Conservation (phyloP, 1,284 basidiomycete genomes). For the Moesziomyces sp. region DNA sequence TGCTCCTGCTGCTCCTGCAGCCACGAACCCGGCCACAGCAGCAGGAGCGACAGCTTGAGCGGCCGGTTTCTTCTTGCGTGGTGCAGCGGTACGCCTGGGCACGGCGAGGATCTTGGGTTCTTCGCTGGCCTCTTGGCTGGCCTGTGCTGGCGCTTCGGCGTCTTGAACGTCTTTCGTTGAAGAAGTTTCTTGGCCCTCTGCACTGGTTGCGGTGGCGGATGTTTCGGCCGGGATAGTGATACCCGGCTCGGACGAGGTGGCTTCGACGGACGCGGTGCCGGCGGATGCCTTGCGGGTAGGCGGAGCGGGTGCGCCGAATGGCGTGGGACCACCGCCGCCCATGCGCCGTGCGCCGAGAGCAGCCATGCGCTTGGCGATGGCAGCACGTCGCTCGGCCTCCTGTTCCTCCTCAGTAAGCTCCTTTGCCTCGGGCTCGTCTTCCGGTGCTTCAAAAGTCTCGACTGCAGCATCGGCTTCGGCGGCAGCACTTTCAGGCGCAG, state of each 20-base stretch:
- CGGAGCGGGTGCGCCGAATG: conserved; percentile 39
- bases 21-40: conserved; percentile 7
- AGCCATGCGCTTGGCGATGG: conserved; percentile 64
- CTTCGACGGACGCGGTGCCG: conserved; percentile 25
- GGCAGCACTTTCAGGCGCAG: background rate
- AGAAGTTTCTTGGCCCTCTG: conserved; percentile 5
- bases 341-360: conserved; percentile 61
- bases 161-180: conserved; percentile 2
- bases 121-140: conserved; percentile 11
- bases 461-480: conserved; percentile 1
- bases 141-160: conserved; percentile 5
- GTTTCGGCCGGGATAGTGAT: conserved; percentile 24
- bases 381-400: conserved; percentile 55
- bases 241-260: conserved; percentile 41
- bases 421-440: conserved; percentile 23
- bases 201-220: background rate
- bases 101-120: conserved; percentile 55
- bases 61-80: conserved; percentile 46
- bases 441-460: conserved; percentile 13
- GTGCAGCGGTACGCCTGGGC: conserved; percentile 55
- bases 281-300: conserved; percentile 19
- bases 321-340: conserved; percentile 46
- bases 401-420: conserved; percentile 52
- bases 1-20: conserved; percentile 2
- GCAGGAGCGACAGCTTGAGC: conserved; percentile 18